Conservation (phyloP, 1,284 basidiomycete genomes). For the Paramarasmius palmivorus region DNA sequence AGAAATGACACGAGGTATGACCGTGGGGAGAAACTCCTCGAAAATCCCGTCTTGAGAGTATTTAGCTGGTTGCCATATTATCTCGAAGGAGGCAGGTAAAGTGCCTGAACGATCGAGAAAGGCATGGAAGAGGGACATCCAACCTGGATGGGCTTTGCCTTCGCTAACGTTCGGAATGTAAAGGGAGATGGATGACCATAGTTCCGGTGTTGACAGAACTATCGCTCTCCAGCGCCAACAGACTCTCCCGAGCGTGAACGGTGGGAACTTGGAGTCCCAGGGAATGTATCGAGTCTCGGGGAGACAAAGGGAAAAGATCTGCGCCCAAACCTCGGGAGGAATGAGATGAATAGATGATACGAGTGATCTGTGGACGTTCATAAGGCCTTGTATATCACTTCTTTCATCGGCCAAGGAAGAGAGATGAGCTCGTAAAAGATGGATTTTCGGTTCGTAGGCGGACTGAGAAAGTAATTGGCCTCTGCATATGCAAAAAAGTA, state of each 20-base stretch:
- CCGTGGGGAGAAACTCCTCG: neutral
- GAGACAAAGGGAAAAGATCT: slow-evolving; percentile 26
- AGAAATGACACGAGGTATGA: neutral
- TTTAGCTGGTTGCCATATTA: neutral
- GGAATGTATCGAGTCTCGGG: slow-evolving; percentile 21
- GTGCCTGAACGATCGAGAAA: neutral
- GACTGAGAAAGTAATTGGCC: no score
- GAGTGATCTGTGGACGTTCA: neutral
- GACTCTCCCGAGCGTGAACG: slow-evolving; percentile 25
- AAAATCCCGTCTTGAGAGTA: neutral
- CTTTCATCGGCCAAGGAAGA: neutral
- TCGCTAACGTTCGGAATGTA: slow-evolving; percentile 11
- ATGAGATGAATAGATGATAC: neutral
- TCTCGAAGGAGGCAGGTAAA: neutral
- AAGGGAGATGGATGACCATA: slow-evolving; percentile 26
- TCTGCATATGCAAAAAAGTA: no score
- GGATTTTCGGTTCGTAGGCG: no score
- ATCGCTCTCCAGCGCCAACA: slow-evolving; percentile 26
- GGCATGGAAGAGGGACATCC: slow-evolving; percentile 1
- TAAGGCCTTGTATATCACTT: neutral
- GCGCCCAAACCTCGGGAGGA: slow-evolving; percentile 14
- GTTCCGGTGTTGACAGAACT: slow-evolving; percentile 22
- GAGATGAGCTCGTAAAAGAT: no score
- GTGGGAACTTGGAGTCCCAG: slow-evolving; percentile 19
- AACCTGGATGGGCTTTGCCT: slow-evolving; percentile 2